These are phyloP conservation scores for Skeletonema tropicum DNA, from an alignment of 108 stramenopile species.

Conservation along the genomic window DNA sequence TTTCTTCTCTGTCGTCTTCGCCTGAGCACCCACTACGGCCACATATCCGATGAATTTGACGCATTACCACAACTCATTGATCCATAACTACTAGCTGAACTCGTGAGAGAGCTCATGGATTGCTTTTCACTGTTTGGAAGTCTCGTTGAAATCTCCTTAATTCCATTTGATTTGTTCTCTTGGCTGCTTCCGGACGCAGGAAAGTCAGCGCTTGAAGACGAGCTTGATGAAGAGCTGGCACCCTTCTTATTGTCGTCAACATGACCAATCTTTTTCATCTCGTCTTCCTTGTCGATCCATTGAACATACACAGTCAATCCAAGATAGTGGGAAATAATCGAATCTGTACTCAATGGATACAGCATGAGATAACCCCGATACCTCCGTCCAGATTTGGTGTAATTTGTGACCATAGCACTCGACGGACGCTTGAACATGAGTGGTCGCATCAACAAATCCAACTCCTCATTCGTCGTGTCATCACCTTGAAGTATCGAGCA, in stretches of 20 bases:
- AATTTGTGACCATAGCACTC: slow-evolving; percentile 70
- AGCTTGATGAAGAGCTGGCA: slow-evolving; percentile 2
- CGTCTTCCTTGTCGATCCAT: slow-evolving; percentile 37
- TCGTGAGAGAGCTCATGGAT: slow-evolving; percentile 29
- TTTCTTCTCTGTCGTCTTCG: neutral
- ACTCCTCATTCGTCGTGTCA: slow-evolving; percentile 51
- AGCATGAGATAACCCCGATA: slow-evolving; percentile 68
- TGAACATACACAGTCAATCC: slow-evolving; percentile 67
- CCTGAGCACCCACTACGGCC: neutral
- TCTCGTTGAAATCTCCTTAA: slow-evolving; percentile 3
- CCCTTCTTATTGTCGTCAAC: neutral
- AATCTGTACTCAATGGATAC: slow-evolving; percentile 86
- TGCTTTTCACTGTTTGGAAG: slow-evolving; percentile 21
- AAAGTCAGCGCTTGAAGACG: slow-evolving; percentile 14
- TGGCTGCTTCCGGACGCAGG: slow-evolving; percentile 11
- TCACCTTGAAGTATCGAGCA: slow-evolving; percentile 75
- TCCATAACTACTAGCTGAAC: slow-evolving; percentile 22
- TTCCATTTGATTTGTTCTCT: slow-evolving; percentile 6
- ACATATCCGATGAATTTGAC: neutral
- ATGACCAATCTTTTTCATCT: neutral
- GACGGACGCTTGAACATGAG: slow-evolving; percentile 81
- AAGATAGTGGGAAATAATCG: slow-evolving; percentile 83
- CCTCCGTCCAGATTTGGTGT: slow-evolving; percentile 66
- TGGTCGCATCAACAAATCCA: slow-evolving; percentile 71
- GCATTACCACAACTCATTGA: slow-evolving; percentile 38